phyloP scores from a whole-genome alignment of 345 rosid genomes.

The Orychophragmus violaceus region DNA sequence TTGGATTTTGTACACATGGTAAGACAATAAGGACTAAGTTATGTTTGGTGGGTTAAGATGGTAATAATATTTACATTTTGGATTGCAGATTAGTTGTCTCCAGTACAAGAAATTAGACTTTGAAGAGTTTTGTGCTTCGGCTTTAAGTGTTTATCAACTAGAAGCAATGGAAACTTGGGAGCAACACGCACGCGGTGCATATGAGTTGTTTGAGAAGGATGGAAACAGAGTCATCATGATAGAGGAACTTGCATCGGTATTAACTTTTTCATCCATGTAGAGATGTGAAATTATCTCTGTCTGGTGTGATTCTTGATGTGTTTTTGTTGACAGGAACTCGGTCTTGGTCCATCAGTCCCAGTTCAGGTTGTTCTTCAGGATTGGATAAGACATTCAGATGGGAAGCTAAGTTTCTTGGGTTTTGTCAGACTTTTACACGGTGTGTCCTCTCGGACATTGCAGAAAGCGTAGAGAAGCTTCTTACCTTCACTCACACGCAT shows the following conservation, averaged over 20 bases:
- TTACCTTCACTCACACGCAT: not conserved
- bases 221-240: not conserved
- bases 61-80: not conserved
- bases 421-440: not conserved
- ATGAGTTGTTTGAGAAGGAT: not conserved
- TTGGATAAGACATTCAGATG: not conserved
- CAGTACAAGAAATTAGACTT: not conserved
- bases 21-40: not conserved
- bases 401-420: not conserved
- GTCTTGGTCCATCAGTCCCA: not conserved
- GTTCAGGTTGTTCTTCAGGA: not conserved
- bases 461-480: not conserved
- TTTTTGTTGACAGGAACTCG: not conserved
- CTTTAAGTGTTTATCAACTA: not conserved
- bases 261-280: not conserved
- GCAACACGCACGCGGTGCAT: not conserved
- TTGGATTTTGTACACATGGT: not conserved
- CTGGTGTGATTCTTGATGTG: not conserved
- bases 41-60: not conserved
- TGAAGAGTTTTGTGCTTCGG: not conserved
- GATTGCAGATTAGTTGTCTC: not conserved
- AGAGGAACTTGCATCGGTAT: not conserved
- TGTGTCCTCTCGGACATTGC: not conserved
- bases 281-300: not conserved
- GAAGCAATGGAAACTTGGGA: not conserved